These are phyloP conservation scores for Suillus bovinus DNA, from an alignment of 768 basidiomycete genomes.

Conservation along the genomic window DNA sequence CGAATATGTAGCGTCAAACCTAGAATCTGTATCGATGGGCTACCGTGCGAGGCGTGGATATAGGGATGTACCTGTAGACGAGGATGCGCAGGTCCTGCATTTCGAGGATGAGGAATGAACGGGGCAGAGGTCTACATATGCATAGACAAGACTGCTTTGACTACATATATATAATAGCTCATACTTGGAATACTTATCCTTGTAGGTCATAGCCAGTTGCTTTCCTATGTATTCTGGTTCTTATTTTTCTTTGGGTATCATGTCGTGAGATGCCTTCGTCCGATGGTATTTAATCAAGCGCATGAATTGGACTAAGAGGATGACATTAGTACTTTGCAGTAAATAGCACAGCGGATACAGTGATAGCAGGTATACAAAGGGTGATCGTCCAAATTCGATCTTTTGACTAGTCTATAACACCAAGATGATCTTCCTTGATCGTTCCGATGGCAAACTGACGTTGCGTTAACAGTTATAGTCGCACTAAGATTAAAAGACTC, in stretches of 20 bases:
- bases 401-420: conserved; percentile 71
- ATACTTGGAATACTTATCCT: background rate
- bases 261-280: background rate
- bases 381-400: conserved; percentile 4
- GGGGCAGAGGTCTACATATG: background rate
- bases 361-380: background rate
- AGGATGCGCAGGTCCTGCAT: conserved; percentile 83
- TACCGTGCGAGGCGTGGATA: conserved; percentile 64
- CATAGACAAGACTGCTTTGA: background rate
- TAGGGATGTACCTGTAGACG: conserved; percentile 77
- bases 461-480: conserved; percentile 5
- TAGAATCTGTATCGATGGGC: conserved; percentile 39
- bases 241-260: background rate
- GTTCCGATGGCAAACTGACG: conserved; percentile 92
- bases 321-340: background rate
- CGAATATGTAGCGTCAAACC: conserved; percentile 57
- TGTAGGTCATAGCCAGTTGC: background rate
- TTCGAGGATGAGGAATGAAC: conserved; percentile 77
- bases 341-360: conserved; percentile 4
- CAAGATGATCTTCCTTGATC: conserved; percentile 97
- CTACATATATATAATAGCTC: conserved; percentile 2
- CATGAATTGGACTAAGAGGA: background rate
- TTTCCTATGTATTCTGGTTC: background rate
- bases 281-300: background rate
- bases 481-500: conserved; percentile 31